phyloP scores from a whole-genome alignment of 257 asterid species.

The Jasminum sambac region DNA sequence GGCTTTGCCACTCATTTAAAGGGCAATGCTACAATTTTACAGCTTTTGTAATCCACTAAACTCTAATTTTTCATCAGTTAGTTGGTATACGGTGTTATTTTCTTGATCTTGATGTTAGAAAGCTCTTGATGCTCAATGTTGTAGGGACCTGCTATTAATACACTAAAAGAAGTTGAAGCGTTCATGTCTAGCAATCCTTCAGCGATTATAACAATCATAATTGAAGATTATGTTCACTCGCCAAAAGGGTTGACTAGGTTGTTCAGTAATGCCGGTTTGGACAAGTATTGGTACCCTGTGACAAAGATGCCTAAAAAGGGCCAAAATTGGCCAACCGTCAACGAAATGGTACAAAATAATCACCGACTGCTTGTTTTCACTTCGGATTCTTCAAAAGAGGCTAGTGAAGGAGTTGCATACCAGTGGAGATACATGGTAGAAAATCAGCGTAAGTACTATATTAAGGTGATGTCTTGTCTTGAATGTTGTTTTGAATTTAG shows the following conservation, averaged over 20 bases:
- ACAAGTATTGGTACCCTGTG: conserved; percentile 87
- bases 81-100: not conserved
- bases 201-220: conserved; percentile 84
- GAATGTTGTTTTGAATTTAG: conserved; percentile 21
- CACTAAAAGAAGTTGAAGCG: conserved; percentile 90
- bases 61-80: conserved; percentile 13
- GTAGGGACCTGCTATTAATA: conserved; percentile 74
- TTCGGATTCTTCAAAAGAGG: conserved; percentile 90
- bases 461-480: conserved; percentile 4
- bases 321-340: conserved; percentile 81
- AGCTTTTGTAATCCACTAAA: conserved; percentile 63
- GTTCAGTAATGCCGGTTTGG: conserved; percentile 80
- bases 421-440: conserved; percentile 98
- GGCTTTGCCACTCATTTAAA: conserved; percentile 95
- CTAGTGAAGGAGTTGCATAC: conserved; percentile 83
- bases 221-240: conserved; percentile 89
- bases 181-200: conserved; percentile 77
- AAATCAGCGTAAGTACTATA: conserved; percentile 66
- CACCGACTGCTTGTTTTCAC: conserved; percentile 84
- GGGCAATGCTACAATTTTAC: conserved; percentile 98
- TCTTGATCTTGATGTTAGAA: conserved; percentile 11
- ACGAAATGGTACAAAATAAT: conserved; percentile 68
- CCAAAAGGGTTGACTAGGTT: conserved; percentile 83
- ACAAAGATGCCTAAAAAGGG: conserved; percentile 90
- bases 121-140: conserved; percentile 28